Base-by-base conservation (phyloP, 495 filamentous ascomycete species). In the Tuber aestivum region DNA sequence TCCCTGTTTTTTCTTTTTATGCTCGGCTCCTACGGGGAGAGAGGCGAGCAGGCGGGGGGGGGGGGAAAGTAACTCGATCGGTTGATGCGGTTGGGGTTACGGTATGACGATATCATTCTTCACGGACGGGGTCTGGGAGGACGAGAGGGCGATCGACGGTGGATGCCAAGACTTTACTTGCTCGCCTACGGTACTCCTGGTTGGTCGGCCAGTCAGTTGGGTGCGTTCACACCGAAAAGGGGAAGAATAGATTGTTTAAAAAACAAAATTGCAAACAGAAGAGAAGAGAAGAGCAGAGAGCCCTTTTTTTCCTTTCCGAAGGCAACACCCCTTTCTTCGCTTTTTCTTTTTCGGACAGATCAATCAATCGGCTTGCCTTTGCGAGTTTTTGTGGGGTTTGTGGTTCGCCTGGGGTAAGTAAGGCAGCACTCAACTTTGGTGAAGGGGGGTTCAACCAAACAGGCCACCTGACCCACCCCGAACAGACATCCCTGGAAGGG, bases 311-410 rank as follows among this genome's bases (percentile, higher is more conserved):
- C 56, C 27, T 35, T 65, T 35, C 27, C 48, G 48, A 23, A 56
- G 23, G 23, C 48, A 56, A 56, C 23, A 56, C 48, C 48, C 56
- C 56, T 35, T 27, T 18, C 56, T 32, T 65, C 35, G 56, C 56
- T 65, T 65, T 65, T 65, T 35, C 35, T n/a, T n/a, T 2, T 10
- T 32, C 56, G 27, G 56, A 61, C 18, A 12, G 27, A 65, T 65
- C 50, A 61, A 61, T 61, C 56, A 65, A 65, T 65, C 56, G 56
- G 56, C 56, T 16, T 65, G 35, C 56, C 14, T 32, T 65, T 65
- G 56, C 56, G 56, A 65, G 56, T 65, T 65, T 65, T 65, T 65
- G 56, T 65, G 56, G 56, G 56, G 56, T 65, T 65, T 16, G 56
- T 65, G 56, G 56, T 65, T 65, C 56, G 56, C 56, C 56, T 35